A percentile compares a stretch with the other conserved stretches of the same genome.
phyloP scores from a whole-genome alignment of 2,329 filamentous ascomycete genomes.

The Furcasterigmium furcatum region DNA sequence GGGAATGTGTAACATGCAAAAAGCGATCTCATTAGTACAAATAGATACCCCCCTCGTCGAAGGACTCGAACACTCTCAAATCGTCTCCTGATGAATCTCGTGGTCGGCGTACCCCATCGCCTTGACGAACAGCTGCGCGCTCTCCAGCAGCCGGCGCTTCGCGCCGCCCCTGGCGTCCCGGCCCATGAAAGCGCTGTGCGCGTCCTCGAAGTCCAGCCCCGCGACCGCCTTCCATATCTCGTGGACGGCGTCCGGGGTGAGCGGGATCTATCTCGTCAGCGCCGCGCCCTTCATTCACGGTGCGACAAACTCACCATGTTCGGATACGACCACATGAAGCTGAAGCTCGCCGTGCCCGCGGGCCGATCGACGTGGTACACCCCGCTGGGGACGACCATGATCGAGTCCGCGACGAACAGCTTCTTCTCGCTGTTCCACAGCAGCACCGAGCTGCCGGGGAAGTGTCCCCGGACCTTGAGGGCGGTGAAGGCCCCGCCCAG shows the following conservation, averaged over 20 bases:
- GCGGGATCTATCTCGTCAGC: constrained; percentile 6
- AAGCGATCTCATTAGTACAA: no score
- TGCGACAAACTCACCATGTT: constrained; percentile 9
- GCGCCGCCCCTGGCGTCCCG: constrained; percentile 10
- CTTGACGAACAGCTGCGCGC: constrained; percentile 9
- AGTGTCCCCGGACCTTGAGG: constrained; percentile 76
- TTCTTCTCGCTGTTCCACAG: constrained; percentile 48
- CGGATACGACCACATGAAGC: constrained; percentile 12
- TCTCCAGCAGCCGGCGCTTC: constrained; percentile 9
- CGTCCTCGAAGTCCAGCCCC: constrained; percentile 9
- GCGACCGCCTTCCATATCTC: constrained; percentile 9
- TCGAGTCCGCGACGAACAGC: constrained; percentile 74
- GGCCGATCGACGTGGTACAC: constrained; percentile 19
- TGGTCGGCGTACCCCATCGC: constrained; percentile 10
- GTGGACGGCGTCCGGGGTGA: constrained; percentile 5
- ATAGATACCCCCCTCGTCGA: no score
- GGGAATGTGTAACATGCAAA: no score
- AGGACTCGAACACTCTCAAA: no score
- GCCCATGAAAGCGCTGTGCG: constrained; percentile 5
- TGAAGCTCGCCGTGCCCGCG: constrained; percentile 8
- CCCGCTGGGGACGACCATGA: constrained; percentile 65
- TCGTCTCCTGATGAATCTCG: constrained; percentile 7
- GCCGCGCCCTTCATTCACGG: neutral
- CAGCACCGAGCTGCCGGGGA: constrained; percentile 69
- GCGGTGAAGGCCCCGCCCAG: constrained; percentile 48